These are phyloP conservation scores for Albophoma yamanashiensis DNA, from an alignment of 2,329 filamentous ascomycete genomes.

Conservation along the genomic window DNA sequence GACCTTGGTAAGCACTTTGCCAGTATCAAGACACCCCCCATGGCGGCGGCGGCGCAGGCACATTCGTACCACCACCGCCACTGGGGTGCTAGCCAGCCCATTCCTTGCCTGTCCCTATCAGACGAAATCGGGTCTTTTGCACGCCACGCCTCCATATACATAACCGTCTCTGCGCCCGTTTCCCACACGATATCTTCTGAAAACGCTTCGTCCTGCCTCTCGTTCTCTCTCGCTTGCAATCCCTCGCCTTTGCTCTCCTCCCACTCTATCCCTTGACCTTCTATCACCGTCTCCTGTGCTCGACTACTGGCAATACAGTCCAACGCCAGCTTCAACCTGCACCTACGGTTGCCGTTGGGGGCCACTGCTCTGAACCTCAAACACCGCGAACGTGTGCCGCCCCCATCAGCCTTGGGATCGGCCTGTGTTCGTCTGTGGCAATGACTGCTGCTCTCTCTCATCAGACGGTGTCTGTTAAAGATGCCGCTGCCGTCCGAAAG, in stretches of 20 bases:
- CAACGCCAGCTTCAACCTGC: neutral
- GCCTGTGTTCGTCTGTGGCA: constrained; percentile 2
- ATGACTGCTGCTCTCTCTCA: constrained; percentile 41
- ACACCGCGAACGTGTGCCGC: neutral
- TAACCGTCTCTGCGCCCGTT: constrained; percentile 11
- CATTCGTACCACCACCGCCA: neutral
- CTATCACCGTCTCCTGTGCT: neutral
- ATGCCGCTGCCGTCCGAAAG: constrained; percentile 47
- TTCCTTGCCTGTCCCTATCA: constrained; percentile 3
- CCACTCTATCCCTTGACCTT: neutral
- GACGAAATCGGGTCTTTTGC: neutral
- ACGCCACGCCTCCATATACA: constrained; percentile 10
- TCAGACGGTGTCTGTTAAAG: constrained; percentile 34
- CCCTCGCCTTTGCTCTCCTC: neutral
- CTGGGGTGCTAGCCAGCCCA: neutral
- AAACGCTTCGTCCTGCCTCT: constrained; percentile 1
- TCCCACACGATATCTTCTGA: constrained; percentile 2
- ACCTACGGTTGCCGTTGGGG: neutral
- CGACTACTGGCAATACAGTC: neutral
- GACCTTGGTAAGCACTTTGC: neutral
- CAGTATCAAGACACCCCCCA: constrained; percentile 5
- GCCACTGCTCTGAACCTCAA: neutral
- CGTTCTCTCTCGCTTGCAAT: neutral
- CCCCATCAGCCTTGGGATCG: neutral
- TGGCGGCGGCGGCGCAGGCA: constrained; percentile 1